Base-by-base conservation (phyloP, 306 rosid species). In the Herpetospermum pedunculosum region DNA sequence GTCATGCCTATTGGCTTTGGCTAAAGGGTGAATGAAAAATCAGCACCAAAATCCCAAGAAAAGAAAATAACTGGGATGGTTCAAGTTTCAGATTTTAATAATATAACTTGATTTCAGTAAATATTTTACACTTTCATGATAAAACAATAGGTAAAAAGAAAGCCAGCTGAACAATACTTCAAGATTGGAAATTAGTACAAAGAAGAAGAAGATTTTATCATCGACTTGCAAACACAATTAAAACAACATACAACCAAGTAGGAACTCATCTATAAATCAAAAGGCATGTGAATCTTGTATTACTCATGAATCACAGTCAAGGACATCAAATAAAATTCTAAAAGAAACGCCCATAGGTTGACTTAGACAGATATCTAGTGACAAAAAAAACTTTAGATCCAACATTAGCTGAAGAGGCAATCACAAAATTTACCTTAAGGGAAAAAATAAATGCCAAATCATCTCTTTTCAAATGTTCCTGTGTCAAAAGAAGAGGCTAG, bases 391-490 rank as follows among this genome's bases (percentile, higher is more conserved):
- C 5, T 11, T 21, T 34, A 50, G 41, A 67, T 11, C 48, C 63
- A 37, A 35, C 52, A 57, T 30, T 47, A 67, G 55, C 59, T 32
- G 59, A 62, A 44, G 59, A 60, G 34, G 70, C 30, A 62, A 62
- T 25, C 60, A 55, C 23, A 29, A 78, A 32, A 73, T 40, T 68
- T 81, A 94, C 98, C 98, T 94, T 91, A 53, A 89, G 88, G n/a
- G 96, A 85, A 76, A 94, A 94, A 76, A 91, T 78, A 73, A 94
- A 94, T 64, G 98, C 81, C 74, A 79, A 83, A 79, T 94, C 98
- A 77, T 94, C 98, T 84, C 91, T 85, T 38, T 88, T 90, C 80
- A 94, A 83, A 84, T 94, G 97, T 80, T 85, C 95, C 98, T 94
- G 94, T 70, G 13, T 78, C 41, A 40, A 37, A 13, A 74, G 53